These are phyloP conservation scores for Bipolaris cookei DNA, from an alignment of 2,329 filamentous ascomycete species.

Conservation along the genomic window DNA sequence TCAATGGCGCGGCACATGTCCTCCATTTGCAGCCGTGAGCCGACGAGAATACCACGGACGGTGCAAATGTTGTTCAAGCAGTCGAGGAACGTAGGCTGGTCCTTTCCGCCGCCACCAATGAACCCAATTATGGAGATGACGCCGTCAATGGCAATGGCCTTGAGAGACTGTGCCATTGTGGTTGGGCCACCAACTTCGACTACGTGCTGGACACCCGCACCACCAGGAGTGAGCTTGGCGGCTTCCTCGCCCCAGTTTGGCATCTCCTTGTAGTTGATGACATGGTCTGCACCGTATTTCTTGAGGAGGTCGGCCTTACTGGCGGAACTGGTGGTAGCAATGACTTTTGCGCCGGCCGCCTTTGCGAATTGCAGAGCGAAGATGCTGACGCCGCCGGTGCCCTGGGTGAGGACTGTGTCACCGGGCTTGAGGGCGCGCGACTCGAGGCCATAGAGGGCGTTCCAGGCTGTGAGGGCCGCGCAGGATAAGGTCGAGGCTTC, in stretches of 20 bases:
- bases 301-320: constrained; percentile 59
- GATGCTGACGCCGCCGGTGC: constrained; percentile 72
- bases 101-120: constrained; percentile 57
- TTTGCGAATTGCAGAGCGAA: constrained; percentile 66
- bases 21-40: constrained; percentile 62
- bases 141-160: constrained; percentile 61
- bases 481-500: constrained; percentile 58
- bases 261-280: constrained; percentile 64
- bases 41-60: constrained; percentile 64
- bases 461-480: constrained; percentile 57
- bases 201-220: constrained; percentile 66
- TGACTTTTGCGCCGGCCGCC: constrained; percentile 62
- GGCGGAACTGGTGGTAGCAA: constrained; percentile 62
- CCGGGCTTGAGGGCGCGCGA: constrained; percentile 47
- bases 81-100: constrained; percentile 61
- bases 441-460: constrained; percentile 59
- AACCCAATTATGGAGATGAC: constrained; percentile 63
- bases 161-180: constrained; percentile 62
- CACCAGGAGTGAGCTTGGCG: constrained; percentile 57
- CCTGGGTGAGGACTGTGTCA: constrained; percentile 67
- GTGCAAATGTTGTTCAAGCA: constrained; percentile 57
- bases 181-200: constrained; percentile 70
- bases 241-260: constrained; percentile 62
- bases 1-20: constrained; percentile 67
- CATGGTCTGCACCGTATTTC: constrained; percentile 61